phyloP scores from a whole-genome alignment of 805 yeast genomes.

The Lipomyces chichibuensis region DNA sequence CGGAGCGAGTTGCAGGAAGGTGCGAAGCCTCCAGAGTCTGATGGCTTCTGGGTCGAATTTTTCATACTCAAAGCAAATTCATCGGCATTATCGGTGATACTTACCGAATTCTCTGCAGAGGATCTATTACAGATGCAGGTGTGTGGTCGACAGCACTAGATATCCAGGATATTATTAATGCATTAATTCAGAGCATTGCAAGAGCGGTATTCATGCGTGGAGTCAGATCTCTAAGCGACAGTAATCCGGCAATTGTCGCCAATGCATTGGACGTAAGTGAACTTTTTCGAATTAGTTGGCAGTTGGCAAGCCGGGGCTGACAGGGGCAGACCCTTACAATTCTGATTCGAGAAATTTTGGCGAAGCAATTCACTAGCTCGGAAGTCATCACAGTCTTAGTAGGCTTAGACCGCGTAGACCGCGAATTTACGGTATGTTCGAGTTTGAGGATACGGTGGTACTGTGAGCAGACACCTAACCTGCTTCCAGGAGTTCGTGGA shows the following conservation, averaged over 20 bases:
- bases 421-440: constrained; percentile 15
- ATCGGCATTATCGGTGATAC: constrained; percentile 26
- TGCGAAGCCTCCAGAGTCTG: constrained; percentile 26
- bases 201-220: constrained; percentile 38
- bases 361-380: constrained; percentile 40
- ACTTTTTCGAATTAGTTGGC: neutral
- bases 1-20: constrained; percentile 18
- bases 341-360: constrained; percentile 40
- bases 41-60: constrained; percentile 45
- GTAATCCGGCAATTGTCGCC: constrained; percentile 21
- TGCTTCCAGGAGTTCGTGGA: constrained; percentile 41
- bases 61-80: constrained; percentile 41
- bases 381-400: constrained; percentile 44
- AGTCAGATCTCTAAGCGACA: constrained; percentile 32
- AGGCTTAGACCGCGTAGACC: constrained; percentile 45
- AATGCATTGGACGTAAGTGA: constrained; percentile 32
- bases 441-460: neutral
- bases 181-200: constrained; percentile 13
- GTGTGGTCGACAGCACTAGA: neutral
- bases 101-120: constrained; percentile 29
- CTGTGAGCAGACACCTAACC: neutral
- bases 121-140: constrained; percentile 28
- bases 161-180: neutral
- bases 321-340: constrained; percentile 36
- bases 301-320: constrained; percentile 15